A percentile compares a stretch with the other conserved stretches of the same genome.
Conservation (phyloP, 108 stramenopile genomes). For the Hondaea fermentalgiana region DNA sequence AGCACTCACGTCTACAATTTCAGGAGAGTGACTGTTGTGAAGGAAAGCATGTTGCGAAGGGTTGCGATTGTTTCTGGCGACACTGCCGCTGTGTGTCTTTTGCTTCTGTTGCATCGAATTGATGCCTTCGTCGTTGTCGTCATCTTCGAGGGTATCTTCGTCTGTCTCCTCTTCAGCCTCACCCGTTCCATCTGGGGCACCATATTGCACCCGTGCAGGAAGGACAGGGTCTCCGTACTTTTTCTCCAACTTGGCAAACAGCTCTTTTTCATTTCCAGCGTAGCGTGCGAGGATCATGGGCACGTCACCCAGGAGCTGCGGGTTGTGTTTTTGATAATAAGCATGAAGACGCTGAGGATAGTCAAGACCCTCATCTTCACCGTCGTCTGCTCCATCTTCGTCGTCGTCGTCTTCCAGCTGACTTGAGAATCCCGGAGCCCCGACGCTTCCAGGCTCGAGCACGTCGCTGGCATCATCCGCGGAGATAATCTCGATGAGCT, state of each 20-base stretch:
- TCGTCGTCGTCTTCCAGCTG: not conserved
- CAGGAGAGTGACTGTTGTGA: too few relatives aligned
- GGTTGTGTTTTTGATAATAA: constrained; percentile 41
- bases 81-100: too few relatives aligned
- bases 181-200: not conserved
- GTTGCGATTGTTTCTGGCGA: too few relatives aligned
- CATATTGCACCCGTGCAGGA: not conserved
- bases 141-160: not conserved
- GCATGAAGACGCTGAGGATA: constrained; percentile 27
- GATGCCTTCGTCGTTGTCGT: not conserved
- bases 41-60: too few relatives aligned
- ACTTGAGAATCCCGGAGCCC: not conserved
- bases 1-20: too few relatives aligned
- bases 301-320: constrained; percentile 30
- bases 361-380: not conserved
- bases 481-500: too few relatives aligned
- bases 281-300: constrained; percentile 36
- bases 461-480: too few relatives aligned
- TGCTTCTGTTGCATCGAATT: not conserved
- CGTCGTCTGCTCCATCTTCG: not conserved
- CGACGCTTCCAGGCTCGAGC: too few relatives aligned
- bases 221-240: constrained; percentile 33
- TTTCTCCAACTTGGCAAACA: constrained; percentile 43
- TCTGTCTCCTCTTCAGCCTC: not conserved
- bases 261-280: constrained; percentile 29